These are phyloP conservation scores for Mucor lusitanicus DNA, from an alignment of 371 early-diverging fungal genomes.

Conservation along the genomic window DNA sequence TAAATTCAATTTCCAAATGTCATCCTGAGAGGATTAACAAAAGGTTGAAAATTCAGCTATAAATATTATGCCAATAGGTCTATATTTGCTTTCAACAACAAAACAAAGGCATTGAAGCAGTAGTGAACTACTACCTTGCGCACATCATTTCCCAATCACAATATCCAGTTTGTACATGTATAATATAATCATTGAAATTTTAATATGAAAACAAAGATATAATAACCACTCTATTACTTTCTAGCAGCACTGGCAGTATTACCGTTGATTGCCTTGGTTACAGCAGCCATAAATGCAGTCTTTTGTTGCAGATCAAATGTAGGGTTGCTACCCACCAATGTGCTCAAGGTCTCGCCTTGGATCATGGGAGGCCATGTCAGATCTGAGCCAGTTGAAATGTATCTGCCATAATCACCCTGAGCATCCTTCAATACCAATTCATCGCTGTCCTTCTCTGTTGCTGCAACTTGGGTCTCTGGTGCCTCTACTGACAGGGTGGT, in stretches of 20 bases:
- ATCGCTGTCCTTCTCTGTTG: constrained; percentile 12
- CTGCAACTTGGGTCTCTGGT: neutral
- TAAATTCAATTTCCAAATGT: neutral
- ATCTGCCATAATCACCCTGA: constrained; percentile 38
- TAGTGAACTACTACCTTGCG: no score
- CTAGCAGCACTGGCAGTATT: constrained; percentile 15
- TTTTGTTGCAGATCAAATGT: constrained; percentile 42
- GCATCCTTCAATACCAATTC: constrained; percentile 24
- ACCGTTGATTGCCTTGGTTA: constrained; percentile 30
- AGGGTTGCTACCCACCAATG: constrained; percentile 41
- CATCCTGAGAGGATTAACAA: neutral
- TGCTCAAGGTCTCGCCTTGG: constrained; percentile 18
- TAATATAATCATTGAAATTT: neutral
- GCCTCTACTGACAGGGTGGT: neutral
- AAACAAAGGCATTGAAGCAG: no score
- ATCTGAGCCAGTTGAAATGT: constrained; percentile 26
- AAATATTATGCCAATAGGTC: no score
- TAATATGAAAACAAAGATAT: neutral
- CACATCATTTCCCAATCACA: no score
- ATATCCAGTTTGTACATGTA: neutral
- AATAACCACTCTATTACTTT: constrained; percentile 12
- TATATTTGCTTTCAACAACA: no score
- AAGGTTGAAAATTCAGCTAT: no score
- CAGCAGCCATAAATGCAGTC: constrained; percentile 33
- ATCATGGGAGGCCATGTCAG: constrained; percentile 23